These are phyloP conservation scores for Diaporthe sp. DNA, from an alignment of 2,329 filamentous ascomycete genomes.

Conservation along the genomic window DNA sequence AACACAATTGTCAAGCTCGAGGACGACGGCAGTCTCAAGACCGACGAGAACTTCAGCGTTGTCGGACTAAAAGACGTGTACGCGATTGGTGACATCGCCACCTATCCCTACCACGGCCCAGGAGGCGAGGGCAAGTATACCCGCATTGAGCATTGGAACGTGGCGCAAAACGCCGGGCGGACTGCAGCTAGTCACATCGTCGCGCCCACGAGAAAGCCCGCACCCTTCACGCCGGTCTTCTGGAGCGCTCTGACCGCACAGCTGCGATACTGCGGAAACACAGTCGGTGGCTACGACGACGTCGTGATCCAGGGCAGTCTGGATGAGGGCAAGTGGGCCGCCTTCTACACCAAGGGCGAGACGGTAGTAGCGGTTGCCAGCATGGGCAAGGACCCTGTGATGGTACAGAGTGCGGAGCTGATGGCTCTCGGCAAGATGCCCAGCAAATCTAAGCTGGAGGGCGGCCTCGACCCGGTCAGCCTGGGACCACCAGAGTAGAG, in stretches of 20 bases:
- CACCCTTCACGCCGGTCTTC: constrained; percentile 91
- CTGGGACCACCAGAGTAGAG: constrained; percentile 49
- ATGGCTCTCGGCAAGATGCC: constrained; percentile 88
- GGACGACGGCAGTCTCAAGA: constrained; percentile 85
- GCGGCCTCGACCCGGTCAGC: constrained; percentile 65
- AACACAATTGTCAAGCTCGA: constrained; percentile 78
- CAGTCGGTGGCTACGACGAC: constrained; percentile 84
- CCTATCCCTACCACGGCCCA: constrained; percentile 92
- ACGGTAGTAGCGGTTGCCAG: constrained; percentile 89
- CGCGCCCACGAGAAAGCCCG: constrained; percentile 68
- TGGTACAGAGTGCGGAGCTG: constrained; percentile 84
- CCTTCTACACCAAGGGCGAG: constrained; percentile 89
- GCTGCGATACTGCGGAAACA: constrained; percentile 93
- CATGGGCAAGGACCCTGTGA: constrained; percentile 90
- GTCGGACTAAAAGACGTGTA: constrained; percentile 84
- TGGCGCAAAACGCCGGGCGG: constrained; percentile 92
- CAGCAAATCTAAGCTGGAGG: constrained; percentile 78
- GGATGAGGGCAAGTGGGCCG: constrained; percentile 83
- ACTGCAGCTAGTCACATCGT: constrained; percentile 82
- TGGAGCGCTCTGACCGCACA: constrained; percentile 95
- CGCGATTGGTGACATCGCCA: constrained; percentile 94
- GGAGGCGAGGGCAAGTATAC: constrained; percentile 78
- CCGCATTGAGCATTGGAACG: constrained; percentile 98
- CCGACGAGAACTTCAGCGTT: constrained; percentile 83
- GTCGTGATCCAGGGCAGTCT: constrained; percentile 82